A percentile compares a stretch with the other conserved stretches of the same genome.
Evolutionary conservation across 2,329 filamentous ascomycete species (phyloP).

Genomic region (Teratosphaeria destructans): DNA sequence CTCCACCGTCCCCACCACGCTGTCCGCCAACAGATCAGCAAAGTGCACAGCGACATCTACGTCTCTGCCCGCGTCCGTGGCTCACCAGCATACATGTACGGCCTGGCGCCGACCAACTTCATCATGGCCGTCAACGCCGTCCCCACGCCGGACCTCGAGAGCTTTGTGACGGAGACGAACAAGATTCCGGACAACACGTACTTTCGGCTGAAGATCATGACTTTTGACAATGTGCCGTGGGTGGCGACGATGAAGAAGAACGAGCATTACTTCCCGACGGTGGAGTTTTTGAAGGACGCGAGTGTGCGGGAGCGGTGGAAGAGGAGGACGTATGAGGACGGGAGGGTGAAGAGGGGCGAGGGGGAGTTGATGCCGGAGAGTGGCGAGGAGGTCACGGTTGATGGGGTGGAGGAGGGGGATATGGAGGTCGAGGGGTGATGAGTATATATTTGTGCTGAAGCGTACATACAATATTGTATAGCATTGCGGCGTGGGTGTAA

Average conservation of each 20-base stretch:
- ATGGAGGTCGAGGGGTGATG: neutral
- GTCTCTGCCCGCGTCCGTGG: conserved; percentile 78
- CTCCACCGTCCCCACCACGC: conserved; percentile 91
- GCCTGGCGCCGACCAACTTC: conserved; percentile 91
- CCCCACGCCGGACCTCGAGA: conserved; percentile 68
- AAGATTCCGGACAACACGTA: conserved; percentile 95
- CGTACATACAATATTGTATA: neutral
- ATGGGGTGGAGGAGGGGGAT: conserved; percentile 1
- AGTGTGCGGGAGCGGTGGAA: conserved; percentile 45
- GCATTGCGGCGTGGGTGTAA: neutral
- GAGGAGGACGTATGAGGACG: conserved; percentile 45
- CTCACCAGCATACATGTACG: conserved; percentile 79
- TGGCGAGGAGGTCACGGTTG: conserved; percentile 4
- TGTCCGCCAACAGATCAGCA: conserved; percentile 92
- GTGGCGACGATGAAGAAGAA: conserved; percentile 99
- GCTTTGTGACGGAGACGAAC: conserved; percentile 70
- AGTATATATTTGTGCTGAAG: neutral
- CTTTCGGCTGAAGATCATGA: conserved; percentile 94
- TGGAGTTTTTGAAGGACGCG: conserved; percentile 52
- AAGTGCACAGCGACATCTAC: conserved; percentile 92
- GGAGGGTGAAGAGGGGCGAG: conserved; percentile 25
- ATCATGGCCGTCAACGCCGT: conserved; percentile 91
- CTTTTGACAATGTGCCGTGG: conserved; percentile 97
- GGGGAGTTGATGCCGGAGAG: conserved; percentile 16
- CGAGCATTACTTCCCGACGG: conserved; percentile 78